These are phyloP conservation scores for Entomortierella beljakovae DNA, from an alignment of 192 early-diverging fungal species.

Conservation along the genomic window DNA sequence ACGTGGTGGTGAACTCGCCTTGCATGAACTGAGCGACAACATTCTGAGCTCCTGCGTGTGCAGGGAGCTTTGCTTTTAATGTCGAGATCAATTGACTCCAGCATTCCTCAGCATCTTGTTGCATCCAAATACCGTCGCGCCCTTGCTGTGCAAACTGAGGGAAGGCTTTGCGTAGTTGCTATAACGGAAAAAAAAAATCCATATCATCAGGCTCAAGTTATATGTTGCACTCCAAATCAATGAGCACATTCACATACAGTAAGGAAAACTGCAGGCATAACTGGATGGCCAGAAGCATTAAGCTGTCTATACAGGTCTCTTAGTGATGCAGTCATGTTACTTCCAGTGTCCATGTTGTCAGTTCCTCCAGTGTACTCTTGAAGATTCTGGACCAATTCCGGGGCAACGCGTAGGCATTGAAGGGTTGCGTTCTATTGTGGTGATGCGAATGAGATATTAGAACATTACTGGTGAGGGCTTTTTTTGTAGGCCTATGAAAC, in stretches of 20 bases:
- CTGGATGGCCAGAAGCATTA: constrained; percentile 72
- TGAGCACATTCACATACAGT: constrained; percentile 58
- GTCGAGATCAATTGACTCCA: constrained; percentile 89
- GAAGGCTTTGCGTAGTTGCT: constrained; percentile 79
- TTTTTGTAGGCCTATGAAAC: background rate
- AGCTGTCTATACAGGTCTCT: constrained; percentile 81
- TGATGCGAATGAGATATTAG: constrained; percentile 15
- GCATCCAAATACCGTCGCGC: constrained; percentile 75
- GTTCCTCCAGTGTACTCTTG: constrained; percentile 60
- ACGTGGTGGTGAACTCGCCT: constrained; percentile 67
- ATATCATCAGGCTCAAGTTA: background rate
- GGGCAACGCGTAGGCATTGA: constrained; percentile 92
- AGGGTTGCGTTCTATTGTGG: constrained; percentile 84
- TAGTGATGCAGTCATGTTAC: constrained; percentile 77
- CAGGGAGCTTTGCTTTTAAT: constrained; percentile 66
- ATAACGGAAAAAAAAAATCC: background rate
- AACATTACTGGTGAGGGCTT: background rate
- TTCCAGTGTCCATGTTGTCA: constrained; percentile 62
- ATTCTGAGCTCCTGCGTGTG: constrained; percentile 27
- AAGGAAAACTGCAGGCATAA: constrained; percentile 84
- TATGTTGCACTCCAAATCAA: background rate
- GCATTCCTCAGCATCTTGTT: constrained; percentile 99
- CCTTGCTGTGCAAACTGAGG: constrained; percentile 92
- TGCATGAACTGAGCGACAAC: constrained; percentile 77
- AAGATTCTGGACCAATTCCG: constrained; percentile 71